Percentiles rank a stretch among this genome's conserved stretches.
phyloP scores from a whole-genome alignment of 371 early-diverging fungal species.

The Mortierella sp. region DNA sequence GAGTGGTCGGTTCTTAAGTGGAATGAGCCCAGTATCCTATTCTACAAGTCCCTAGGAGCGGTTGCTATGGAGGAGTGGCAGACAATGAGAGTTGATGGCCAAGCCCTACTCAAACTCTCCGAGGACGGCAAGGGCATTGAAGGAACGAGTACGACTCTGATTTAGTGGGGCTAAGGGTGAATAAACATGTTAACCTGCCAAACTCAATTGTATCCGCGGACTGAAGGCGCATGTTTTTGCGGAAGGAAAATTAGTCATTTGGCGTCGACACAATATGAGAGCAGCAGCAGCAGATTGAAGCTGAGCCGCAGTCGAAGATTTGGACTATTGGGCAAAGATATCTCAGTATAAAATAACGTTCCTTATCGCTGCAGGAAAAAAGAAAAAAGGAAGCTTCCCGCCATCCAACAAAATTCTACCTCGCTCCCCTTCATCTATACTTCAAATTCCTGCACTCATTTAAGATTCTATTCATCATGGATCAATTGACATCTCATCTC shows the following conservation, averaged over 20 bases:
- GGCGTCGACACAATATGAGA: no score
- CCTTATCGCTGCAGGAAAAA: neutral
- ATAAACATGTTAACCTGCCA: neutral
- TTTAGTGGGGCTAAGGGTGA: neutral
- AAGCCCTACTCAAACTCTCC: conserved; percentile 66
- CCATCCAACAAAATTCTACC: neutral
- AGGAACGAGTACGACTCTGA: conserved; percentile 42
- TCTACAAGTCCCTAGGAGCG: conserved; percentile 75
- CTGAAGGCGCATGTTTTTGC: neutral
- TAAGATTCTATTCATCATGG: conserved; percentile 3
- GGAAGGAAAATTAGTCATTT: neutral
- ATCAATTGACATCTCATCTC: conserved; percentile 19
- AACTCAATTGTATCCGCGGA: no score
- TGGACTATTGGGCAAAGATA: conserved; percentile 5
- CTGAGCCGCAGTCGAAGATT: conserved; percentile 10
- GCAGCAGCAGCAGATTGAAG: neutral
- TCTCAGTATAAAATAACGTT: neutral
- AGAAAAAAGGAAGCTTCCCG: neutral
- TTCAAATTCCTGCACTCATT: neutral
- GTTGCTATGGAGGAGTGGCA: conserved; percentile 76
- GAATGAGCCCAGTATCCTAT: conserved; percentile 75
- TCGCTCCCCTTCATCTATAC: neutral
- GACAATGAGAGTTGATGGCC: conserved; percentile 75
- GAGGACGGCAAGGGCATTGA: conserved; percentile 28
- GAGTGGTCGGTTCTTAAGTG: conserved; percentile 88